These are phyloP conservation scores for Yarrowia deformans DNA, from an alignment of 805 yeast genomes.

Conservation along the genomic window DNA sequence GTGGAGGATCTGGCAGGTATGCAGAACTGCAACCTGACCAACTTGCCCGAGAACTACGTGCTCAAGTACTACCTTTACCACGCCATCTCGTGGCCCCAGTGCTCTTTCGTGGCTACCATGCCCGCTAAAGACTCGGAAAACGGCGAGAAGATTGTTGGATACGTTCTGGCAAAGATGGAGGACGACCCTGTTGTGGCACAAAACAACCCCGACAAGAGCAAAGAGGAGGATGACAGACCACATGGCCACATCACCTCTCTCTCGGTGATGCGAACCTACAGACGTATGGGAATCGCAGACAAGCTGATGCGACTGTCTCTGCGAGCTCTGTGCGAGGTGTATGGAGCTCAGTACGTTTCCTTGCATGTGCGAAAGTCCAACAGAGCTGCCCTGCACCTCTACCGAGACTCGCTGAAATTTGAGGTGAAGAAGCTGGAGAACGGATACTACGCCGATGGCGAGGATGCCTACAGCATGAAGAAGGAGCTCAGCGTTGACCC, in stretches of 20 bases:
- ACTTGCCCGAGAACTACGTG: conserved; percentile 93
- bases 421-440: conserved; percentile 83
- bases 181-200: conserved; percentile 60
- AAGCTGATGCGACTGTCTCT: conserved; percentile 86
- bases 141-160: conserved; percentile 86
- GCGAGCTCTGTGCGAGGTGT: conserved; percentile 80
- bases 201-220: conserved; percentile 27
- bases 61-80: conserved; percentile 94
- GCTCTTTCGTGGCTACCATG: conserved; percentile 84
- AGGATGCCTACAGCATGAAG: conserved; percentile 96
- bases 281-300: conserved; percentile 95
- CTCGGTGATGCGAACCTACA: conserved; percentile 93
- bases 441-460: conserved; percentile 95
- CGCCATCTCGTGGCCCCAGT: conserved; percentile 95
- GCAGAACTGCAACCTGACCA: conserved; percentile 92
- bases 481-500: conserved; percentile 56
- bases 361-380: conserved; percentile 94
- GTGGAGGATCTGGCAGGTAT: conserved; percentile 88
- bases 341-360: conserved; percentile 81
- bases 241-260: conserved; percentile 95
- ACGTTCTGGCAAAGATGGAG: conserved; percentile 95
- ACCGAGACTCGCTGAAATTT: conserved; percentile 82
- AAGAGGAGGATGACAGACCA: conserved; percentile 44
- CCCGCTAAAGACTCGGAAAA: conserved; percentile 68
- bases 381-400: conserved; percentile 90